Conservation (phyloP, 495 filamentous ascomycete genomes). For the Tuber brumale region DNA sequence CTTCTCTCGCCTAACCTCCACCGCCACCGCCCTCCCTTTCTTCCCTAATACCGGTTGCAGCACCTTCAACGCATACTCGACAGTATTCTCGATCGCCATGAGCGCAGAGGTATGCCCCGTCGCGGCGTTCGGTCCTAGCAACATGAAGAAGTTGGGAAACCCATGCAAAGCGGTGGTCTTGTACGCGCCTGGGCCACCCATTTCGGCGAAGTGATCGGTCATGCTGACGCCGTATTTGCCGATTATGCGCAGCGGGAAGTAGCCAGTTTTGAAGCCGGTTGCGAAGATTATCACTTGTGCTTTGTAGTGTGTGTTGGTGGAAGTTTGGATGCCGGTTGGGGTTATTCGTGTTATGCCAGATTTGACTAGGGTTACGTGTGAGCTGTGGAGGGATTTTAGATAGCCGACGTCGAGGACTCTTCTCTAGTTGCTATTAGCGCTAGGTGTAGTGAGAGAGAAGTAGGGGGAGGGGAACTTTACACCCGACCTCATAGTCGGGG, state of each 20-base stretch:
- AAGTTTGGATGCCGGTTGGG: slow-evolving; percentile 37
- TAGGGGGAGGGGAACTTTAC: slow-evolving; percentile 45
- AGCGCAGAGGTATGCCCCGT: slow-evolving; percentile 61
- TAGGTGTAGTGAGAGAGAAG: background rate
- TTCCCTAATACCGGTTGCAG: slow-evolving; percentile 48
- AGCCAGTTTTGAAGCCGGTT: slow-evolving; percentile 52
- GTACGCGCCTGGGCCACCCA: slow-evolving; percentile 57
- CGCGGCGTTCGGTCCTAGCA: slow-evolving; percentile 60
- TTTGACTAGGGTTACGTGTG: slow-evolving; percentile 52
- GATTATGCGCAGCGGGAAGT: slow-evolving; percentile 46
- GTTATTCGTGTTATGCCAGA: slow-evolving; percentile 42
- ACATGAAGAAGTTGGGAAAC: slow-evolving; percentile 64
- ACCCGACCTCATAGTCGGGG: slow-evolving; percentile 57
- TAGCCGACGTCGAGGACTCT: slow-evolving; percentile 54
- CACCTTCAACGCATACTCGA: slow-evolving; percentile 50
- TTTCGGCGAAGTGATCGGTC: slow-evolving; percentile 51
- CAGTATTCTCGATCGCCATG: slow-evolving; percentile 52
- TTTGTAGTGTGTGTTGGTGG: slow-evolving; percentile 44
- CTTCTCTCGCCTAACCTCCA: slow-evolving; percentile 44
- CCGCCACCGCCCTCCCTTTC: slow-evolving; percentile 34
- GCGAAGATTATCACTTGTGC: slow-evolving; percentile 58
- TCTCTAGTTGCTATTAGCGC: slow-evolving; percentile 33
- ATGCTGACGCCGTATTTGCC: slow-evolving; percentile 50
- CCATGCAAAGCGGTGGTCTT: slow-evolving; percentile 58
- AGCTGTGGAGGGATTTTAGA: slow-evolving; percentile 51